Conservation (phyloP, 176 grass and related monocot genomes). For the Rhynchospora breviuscula region DNA sequence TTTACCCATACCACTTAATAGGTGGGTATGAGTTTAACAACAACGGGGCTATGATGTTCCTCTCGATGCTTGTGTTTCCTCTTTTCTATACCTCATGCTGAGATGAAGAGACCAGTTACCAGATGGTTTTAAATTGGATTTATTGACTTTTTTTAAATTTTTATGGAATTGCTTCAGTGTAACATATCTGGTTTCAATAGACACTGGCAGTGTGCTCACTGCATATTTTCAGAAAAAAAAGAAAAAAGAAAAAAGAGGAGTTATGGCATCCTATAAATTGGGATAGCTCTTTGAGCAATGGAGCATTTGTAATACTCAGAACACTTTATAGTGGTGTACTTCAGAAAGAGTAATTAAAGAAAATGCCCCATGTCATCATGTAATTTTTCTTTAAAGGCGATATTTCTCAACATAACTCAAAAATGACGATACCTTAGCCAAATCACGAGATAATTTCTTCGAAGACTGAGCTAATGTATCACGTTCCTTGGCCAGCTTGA, state of each 20-base stretch:
- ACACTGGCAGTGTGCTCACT: background rate
- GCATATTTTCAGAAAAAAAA: background rate
- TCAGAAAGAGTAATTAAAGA: background rate
- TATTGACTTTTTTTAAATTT: background rate
- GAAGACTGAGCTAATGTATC: constrained; percentile 62
- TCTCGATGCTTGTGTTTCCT: background rate
- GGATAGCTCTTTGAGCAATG: too few species aligned
- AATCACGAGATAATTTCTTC: constrained; percentile 83
- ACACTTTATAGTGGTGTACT: background rate
- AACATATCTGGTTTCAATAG: background rate
- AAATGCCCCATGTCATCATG: background rate
- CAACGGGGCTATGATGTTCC: background rate
- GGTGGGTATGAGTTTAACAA: background rate
- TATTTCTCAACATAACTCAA: background rate
- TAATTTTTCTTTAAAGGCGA: background rate
- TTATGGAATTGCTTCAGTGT: background rate
- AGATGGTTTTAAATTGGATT: background rate
- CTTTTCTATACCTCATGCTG: background rate
- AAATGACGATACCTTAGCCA: constrained; percentile 51
- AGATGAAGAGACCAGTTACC: background rate
- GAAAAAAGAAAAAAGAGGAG: background rate
- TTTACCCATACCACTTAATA: background rate
- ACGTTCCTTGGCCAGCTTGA: constrained; percentile 63
- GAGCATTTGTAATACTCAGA: background rate
- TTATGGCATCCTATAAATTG: background rate